These are phyloP conservation scores for Cucumis sativus DNA, from an alignment of 306 rosid genomes.

Conservation along the genomic window Cucumber_9930_V3 NC_026657.2:6422001-6422500, in stretches of 20 bases:
- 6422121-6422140: too few species aligned
- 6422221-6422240: neutral
- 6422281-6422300: neutral
- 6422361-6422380: neutral
- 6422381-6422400: neutral
- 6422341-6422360: neutral
- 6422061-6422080: too few species aligned
- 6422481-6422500: conserved; percentile 44
- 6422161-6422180: too few species aligned
- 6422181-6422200: neutral
- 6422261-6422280: neutral
- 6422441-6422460: conserved; percentile 59
- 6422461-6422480: conserved; percentile 44
- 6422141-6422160: too few species aligned
- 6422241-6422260: too few species aligned
- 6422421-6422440: conserved; percentile 54
- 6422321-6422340: neutral
- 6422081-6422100: too few species aligned
- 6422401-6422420: conserved; percentile 15
- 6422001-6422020: too few species aligned
- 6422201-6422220: neutral
- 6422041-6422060: too few species aligned
- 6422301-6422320: neutral
- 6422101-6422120: too few species aligned
- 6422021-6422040: too few species aligned